Base-by-base conservation (phyloP, 768 basidiomycete species). In the Amanita pseudoporphyria region DNA sequence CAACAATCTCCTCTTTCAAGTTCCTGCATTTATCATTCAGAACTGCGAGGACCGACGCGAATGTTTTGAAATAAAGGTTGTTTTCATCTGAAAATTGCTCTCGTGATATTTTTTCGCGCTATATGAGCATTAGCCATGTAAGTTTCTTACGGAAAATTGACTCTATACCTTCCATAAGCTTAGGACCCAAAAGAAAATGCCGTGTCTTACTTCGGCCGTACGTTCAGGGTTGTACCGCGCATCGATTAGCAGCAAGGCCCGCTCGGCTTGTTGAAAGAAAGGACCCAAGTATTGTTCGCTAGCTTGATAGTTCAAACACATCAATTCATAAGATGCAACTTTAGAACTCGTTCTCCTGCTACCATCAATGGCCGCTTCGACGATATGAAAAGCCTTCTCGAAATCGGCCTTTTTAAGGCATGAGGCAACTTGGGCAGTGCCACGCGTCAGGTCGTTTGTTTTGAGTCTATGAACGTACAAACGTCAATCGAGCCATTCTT, bases 111-210 rank as follows among this genome's bases (percentile, higher is more conserved):
- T 33, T 35, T 18, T 52, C 53, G 33, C 47, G 45, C 53, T 63
- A 18, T n/a, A 47, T 24, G 32, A 18, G 12, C 4, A 39, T 39
- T 2, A 32, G 38, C n/a, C 41, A 10, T 9, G 9, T 14, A n/a
- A 41, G 13, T 24, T 18, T 28, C 16, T 16, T 5, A 43, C 24
- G 32, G 13, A 24, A 37, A 14, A 10, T 30, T 32, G 28, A 3
- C 12, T 33, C n/a, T 21, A 30, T 36, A 75, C 75, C 57, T 68
- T 67, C 28, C 68, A 58, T 32, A 66, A 40, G 35, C 66, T 65
- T 43, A 64, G 72, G 2, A 70, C 64, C 76, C 76, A 78, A 46
- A 64, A 70, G 56, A 74, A 78, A 3, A 76, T 57, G 3, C 67
- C 67, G 39, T 66, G 70, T 35, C 57, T 64, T 31, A 70, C 52